Percentiles rank a stretch among this genome's conserved stretches.
Evolutionary conservation across 2,329 filamentous ascomycete genomes (phyloP).

Genomic region (Juglanconis sp.): DNA sequence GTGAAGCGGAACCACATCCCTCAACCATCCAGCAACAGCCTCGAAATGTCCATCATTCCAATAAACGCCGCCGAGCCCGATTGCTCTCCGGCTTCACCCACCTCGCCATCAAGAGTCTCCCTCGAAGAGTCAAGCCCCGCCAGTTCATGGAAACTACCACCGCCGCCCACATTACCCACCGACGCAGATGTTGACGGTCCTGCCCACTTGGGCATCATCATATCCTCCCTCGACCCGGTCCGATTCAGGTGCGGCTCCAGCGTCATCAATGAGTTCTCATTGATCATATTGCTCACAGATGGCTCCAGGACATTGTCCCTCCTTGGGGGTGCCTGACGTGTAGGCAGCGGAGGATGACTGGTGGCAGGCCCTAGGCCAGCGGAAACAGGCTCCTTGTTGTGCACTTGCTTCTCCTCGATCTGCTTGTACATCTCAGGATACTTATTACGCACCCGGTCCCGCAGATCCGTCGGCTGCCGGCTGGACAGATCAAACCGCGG

Average conservation of each 20-base stretch:
- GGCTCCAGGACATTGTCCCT: constrained; percentile 48
- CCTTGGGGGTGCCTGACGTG: constrained; percentile 28
- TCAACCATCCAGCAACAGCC: constrained; percentile 49
- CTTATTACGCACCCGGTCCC: constrained; percentile 63
- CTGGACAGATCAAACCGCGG: constrained; percentile 54
- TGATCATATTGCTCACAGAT: constrained; percentile 46
- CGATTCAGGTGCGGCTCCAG: constrained; percentile 39
- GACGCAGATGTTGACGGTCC: constrained; percentile 7
- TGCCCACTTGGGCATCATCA: constrained; percentile 38
- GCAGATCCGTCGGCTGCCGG: constrained; percentile 60
- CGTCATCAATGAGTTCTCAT: constrained; percentile 39
- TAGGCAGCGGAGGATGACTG: constrained; percentile 1
- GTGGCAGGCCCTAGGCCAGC: constrained; percentile 1
- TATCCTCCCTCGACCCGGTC: constrained; percentile 44
- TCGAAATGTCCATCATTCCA: constrained; percentile 60
- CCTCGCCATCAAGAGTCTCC: constrained; percentile 14
- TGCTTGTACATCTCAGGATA: constrained; percentile 56
- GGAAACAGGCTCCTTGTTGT: constrained; percentile 37
- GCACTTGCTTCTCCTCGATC: constrained; percentile 53
- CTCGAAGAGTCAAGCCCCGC: constrained; percentile 13
- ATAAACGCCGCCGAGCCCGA: constrained; percentile 31
- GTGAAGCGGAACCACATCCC: background rate
- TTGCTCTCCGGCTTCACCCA: constrained; percentile 26
- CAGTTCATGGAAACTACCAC: constrained; percentile 9
- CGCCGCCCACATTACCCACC: background rate